Percentiles rank a stretch among this genome's conserved stretches.
These are phyloP conservation scores for Drechslera avenae DNA, from an alignment of 2,329 filamentous ascomycete genomes.

Conservation along the genomic window DNA sequence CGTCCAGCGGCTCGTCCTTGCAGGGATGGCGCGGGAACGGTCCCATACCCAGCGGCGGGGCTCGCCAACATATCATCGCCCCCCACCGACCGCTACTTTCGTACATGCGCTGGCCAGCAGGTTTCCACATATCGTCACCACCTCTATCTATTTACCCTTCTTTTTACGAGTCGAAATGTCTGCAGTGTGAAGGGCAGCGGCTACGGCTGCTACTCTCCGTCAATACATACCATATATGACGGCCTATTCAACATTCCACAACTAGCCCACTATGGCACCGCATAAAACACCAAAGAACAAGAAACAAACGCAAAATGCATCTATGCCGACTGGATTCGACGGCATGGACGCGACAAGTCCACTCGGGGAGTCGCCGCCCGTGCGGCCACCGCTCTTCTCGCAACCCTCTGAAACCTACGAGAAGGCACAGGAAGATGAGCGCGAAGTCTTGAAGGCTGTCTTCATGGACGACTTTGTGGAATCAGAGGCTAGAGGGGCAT, in stretches of 20 bases:
- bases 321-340: slow-evolving; percentile 33
- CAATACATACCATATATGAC: slow-evolving; percentile 32
- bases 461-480: slow-evolving; percentile 87
- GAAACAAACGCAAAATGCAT: slow-evolving; percentile 40
- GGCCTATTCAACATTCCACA: slow-evolving; percentile 41
- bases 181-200: slow-evolving; percentile 53
- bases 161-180: slow-evolving; percentile 34
- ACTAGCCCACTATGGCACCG: slow-evolving; percentile 54
- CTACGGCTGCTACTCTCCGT: slow-evolving; percentile 54
- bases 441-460: slow-evolving; percentile 83
- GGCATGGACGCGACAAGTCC: slow-evolving; percentile 30
- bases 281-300: slow-evolving; percentile 53
- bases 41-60: slow-evolving; percentile 21
- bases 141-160: slow-evolving; percentile 20
- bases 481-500: slow-evolving; percentile 73
- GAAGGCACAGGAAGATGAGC: slow-evolving; percentile 85
- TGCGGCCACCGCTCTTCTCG: slow-evolving; percentile 37
- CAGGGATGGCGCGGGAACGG: slow-evolving; percentile 20
- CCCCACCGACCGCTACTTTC: slow-evolving; percentile 30
- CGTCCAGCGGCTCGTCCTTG: slow-evolving; percentile 20
- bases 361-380: slow-evolving; percentile 36
- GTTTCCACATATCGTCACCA: slow-evolving; percentile 29
- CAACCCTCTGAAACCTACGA: slow-evolving; percentile 67
- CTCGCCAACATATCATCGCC: slow-evolving; percentile 23
- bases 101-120: slow-evolving; percentile 32